Percentiles rank a stretch among this genome's conserved stretches.
phyloP scores from a whole-genome alignment of 352 stramenopile species.

The Pythium myriotylum region DNA sequence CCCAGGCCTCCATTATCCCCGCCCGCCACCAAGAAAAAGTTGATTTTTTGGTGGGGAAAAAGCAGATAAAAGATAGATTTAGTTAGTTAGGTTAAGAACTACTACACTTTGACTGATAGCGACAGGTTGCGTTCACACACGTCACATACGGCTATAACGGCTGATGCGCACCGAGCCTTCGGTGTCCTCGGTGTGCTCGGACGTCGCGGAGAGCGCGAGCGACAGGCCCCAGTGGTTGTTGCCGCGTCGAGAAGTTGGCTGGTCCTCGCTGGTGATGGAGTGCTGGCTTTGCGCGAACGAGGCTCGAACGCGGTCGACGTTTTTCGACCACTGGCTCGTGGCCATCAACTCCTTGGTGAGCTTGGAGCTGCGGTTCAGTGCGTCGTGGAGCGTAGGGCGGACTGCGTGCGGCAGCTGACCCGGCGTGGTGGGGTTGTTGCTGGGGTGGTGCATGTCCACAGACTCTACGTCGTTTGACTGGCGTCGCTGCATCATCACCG shows the following conservation, averaged over 20 bases:
- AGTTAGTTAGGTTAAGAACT: conserved; percentile 5
- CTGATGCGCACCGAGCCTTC: neutral
- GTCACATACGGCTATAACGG: neutral
- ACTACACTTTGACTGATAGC: neutral
- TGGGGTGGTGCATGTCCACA: neutral
- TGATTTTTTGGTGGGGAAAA: conserved; percentile 3
- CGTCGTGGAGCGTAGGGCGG: conserved; percentile 13
- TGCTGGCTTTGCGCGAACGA: conserved; percentile 26
- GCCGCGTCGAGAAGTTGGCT: conserved; percentile 5
- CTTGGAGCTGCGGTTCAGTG: conserved; percentile 1
- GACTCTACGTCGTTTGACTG: conserved; percentile 5
- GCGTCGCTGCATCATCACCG: conserved; percentile 1
- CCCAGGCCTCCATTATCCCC: conserved; percentile 64
- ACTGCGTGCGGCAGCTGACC: conserved; percentile 8
- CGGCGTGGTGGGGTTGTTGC: neutral
- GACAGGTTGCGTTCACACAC: neutral
- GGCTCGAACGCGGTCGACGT: conserved; percentile 21
- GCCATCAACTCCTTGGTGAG: conserved; percentile 11
- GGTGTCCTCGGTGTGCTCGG: neutral
- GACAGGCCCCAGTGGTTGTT: conserved; percentile 1
- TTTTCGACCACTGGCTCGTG: neutral
- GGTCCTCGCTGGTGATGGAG: conserved; percentile 17
- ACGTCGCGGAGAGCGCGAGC: conserved; percentile 1
- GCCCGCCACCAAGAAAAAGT: neutral
- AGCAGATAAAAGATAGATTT: neutral